Conservation (phyloP, 768 basidiomycete species). For the Pulveroboletus sp. region DNA sequence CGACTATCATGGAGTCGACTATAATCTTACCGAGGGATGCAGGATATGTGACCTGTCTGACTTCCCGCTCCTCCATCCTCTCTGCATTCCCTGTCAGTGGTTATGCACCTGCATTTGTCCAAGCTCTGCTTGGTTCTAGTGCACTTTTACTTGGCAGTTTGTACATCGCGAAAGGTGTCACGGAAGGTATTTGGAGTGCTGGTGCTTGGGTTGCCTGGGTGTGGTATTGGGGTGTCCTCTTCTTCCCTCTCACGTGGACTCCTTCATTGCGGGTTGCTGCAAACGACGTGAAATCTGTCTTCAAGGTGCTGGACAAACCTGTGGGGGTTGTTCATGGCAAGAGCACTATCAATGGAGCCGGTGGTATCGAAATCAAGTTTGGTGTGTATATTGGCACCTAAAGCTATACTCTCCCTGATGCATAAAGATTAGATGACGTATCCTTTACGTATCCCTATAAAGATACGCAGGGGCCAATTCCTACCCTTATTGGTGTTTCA, state of each 20-base stretch:
- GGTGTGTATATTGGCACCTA: slow-evolving; percentile 40
- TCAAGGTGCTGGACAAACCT: slow-evolving; percentile 76
- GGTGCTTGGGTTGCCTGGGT: slow-evolving; percentile 29
- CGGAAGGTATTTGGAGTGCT: slow-evolving; percentile 26
- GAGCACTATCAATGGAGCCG: slow-evolving; percentile 67
- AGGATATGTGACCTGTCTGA: slow-evolving; percentile 20
- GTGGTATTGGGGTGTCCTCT: slow-evolving; percentile 28
- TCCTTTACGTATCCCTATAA: slow-evolving; percentile 65
- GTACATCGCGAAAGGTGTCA: slow-evolving; percentile 27
- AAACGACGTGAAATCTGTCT: slow-evolving; percentile 72
- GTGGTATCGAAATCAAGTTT: slow-evolving; percentile 82
- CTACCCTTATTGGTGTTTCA: slow-evolving; percentile 71
- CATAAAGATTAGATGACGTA: slow-evolving; percentile 60
- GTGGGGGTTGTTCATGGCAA: slow-evolving; percentile 81
- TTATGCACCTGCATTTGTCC: slow-evolving; percentile 38
- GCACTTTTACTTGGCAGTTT: slow-evolving; percentile 71
- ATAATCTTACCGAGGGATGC: not conserved
- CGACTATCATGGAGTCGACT: not conserved
- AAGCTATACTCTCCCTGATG: not conserved
- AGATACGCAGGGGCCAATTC: slow-evolving; percentile 51
- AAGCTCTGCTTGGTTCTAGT: slow-evolving; percentile 76
- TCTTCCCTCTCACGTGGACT: slow-evolving; percentile 33
- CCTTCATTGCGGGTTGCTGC: slow-evolving; percentile 66
- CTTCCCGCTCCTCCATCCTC: slow-evolving; percentile 7
- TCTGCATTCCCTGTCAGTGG: slow-evolving; percentile 2